A percentile compares a stretch with the other conserved stretches of the same genome.
Conservation (phyloP, 2,329 filamentous ascomycete species). For the Epichloe sylvatica region DNA sequence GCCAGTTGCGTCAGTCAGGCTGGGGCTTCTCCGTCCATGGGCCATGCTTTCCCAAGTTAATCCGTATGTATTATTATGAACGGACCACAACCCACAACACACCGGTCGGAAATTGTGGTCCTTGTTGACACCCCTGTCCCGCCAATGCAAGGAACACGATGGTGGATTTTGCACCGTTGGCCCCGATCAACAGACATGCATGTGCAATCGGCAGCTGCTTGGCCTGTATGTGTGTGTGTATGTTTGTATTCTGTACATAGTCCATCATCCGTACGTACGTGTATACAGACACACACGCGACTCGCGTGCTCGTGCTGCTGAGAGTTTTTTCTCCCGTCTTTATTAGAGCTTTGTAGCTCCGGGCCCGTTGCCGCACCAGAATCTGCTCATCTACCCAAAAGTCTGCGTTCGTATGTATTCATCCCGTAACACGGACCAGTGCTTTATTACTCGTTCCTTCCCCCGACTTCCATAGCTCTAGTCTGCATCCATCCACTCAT, state of each 20-base stretch:
- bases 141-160: conserved; percentile 5
- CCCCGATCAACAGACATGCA: not conserved
- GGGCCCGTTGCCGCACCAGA: not conserved
- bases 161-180: not conserved
- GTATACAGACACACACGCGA: not conserved
- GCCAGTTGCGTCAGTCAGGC: too few species aligned
- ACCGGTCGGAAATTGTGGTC: too few species aligned
- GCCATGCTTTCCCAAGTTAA: too few species aligned
- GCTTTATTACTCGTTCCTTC: not conserved
- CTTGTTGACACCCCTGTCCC: not conserved
- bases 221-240: too few species aligned
- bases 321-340: not conserved
- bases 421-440: not conserved
- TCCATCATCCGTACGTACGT: not conserved
- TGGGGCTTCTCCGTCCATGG: too few species aligned
- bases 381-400: not conserved
- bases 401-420: not conserved
- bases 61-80: too few species aligned
- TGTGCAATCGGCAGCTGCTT: too few species aligned
- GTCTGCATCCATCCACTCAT: not conserved
- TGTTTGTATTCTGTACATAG: too few species aligned
- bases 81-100: too few species aligned
- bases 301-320: not conserved
- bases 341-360: not conserved
- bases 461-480: not conserved